Conservation (phyloP, 2,329 filamentous ascomycete genomes). For the Fusarium multiceps region DNA sequence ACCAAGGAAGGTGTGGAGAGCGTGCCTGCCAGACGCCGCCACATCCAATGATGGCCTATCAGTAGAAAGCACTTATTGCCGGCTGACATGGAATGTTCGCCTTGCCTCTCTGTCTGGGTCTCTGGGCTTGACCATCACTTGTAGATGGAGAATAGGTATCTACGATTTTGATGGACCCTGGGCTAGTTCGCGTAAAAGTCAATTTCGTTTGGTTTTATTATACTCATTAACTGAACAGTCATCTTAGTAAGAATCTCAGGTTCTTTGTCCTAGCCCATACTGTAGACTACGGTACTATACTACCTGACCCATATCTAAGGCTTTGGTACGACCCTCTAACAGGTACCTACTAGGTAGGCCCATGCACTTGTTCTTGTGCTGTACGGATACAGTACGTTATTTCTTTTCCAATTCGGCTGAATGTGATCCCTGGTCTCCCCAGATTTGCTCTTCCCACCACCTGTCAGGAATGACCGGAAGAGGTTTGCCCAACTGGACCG, state of each 20-base stretch:
- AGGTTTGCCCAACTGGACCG: slow-evolving; percentile 9
- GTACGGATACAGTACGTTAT: neutral
- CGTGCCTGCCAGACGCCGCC: neutral
- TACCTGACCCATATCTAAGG: neutral
- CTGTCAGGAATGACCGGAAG: slow-evolving; percentile 33
- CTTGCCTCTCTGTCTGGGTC: neutral
- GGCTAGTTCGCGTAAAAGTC: neutral
- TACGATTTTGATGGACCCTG: neutral
- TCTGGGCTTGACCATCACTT: neutral
- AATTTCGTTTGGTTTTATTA: neutral
- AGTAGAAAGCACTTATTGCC: neutral
- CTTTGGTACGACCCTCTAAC: slow-evolving; percentile 13
- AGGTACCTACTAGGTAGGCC: neutral
- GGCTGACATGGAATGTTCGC: slow-evolving; percentile 9
- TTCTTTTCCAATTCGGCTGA: slow-evolving; percentile 28
- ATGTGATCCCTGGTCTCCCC: slow-evolving; percentile 8
- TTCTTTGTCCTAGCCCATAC: neutral
- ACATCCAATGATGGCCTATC: slow-evolving; percentile 4
- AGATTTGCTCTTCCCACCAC: slow-evolving; percentile 20
- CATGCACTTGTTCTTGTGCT: neutral
- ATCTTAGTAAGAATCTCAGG: neutral
- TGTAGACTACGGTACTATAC: neutral
- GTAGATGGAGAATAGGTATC: neutral
- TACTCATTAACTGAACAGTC: neutral
- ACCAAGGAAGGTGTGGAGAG: slow-evolving; percentile 29